Evolutionary conservation across 495 filamentous ascomycete genomes (phyloP), one percentile per base, ranked within the genome.

Genomic region (Cudoniella acicularis): DNA sequence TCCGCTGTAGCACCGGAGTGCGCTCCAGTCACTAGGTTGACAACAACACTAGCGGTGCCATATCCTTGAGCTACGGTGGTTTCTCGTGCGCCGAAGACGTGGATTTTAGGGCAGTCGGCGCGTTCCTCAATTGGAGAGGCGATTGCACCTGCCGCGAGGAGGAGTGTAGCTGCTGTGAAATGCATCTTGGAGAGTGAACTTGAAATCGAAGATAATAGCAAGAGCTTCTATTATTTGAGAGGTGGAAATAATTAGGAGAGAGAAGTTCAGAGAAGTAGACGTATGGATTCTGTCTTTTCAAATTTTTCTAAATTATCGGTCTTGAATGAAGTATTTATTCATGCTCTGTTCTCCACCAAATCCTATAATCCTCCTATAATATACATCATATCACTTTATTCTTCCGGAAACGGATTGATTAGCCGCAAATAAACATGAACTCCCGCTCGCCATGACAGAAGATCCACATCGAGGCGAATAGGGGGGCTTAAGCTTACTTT

Each of bases 41-140:
- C 77, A 23, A 85, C 77, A 2, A 75, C 75, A 47, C 56, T 70
- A 45, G 77, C 67, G 3, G 79, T 76, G 4, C 83, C 83, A 62
- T 79, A 83, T 16, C 84, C 83, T 6, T 75, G 62, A 1, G 78
- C 58, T 1, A 66, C 83, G 0, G 82, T 85, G 10, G 84, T 87
- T 72, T 87, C 85, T 48, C 85, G 82, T 0, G 85, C 86, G 8
- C 83, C 84, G 51, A 87, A 84, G 43, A 84, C 73, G 64, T 87
- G 84, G 48, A 50, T 6, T 6, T 50, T 25, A 24, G 48, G 48
- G 23, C 48, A 50, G 48, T 20, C 20, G 8, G 23, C 4, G 10
- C 21, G 48, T 13, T 23, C 20, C 23, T 24, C 10, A 6, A 50
- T 9, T 17, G 43, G n/a, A 13, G 48, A 6, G 9, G 48, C 48